Percentiles rank a stretch among this genome's conserved stretches.
phyloP scores from a whole-genome alignment of 2,329 filamentous ascomycete species.

The Thielaviopsis ethacetica region DNA sequence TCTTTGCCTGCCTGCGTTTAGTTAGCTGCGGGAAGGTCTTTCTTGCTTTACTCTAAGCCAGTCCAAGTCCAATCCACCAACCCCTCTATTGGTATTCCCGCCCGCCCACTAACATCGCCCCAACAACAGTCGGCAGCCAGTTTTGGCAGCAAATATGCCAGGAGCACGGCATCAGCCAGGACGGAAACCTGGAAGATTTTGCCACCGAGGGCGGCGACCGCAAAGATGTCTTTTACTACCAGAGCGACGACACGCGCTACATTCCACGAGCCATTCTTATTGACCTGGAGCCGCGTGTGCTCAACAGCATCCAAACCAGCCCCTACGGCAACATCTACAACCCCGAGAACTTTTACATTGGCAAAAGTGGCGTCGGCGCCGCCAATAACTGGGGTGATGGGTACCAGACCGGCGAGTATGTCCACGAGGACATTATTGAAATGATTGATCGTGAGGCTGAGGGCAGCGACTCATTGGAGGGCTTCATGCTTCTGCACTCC shows the following conservation, averaged over 20 bases:
- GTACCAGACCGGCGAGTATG: constrained; percentile 78
- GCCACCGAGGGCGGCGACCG: constrained; percentile 94
- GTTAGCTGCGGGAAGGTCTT: constrained; percentile 12
- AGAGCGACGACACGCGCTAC: constrained; percentile 96
- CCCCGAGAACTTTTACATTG: constrained; percentile 95
- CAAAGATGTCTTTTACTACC: constrained; percentile 99
- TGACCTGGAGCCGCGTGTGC: constrained; percentile 84
- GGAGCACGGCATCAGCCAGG: constrained; percentile 94
- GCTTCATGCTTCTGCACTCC: constrained; percentile 97
- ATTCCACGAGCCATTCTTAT: constrained; percentile 92
- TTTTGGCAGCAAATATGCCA: constrained; percentile 99
- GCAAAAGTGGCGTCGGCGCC: constrained; percentile 82
- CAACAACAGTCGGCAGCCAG: constrained; percentile 69
- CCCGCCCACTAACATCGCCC: neutral
- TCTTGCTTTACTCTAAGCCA: neutral
- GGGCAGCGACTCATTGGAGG: constrained; percentile 93
- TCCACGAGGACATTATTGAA: constrained; percentile 95
- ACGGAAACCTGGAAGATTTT: constrained; percentile 94
- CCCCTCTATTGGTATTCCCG: constrained; percentile 12
- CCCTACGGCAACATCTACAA: constrained; percentile 99
- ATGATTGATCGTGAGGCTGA: constrained; percentile 99
- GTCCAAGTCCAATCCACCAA: constrained; percentile 9
- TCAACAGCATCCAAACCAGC: constrained; percentile 82
- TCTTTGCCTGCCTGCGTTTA: constrained; percentile 18
- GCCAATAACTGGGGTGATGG: constrained; percentile 98